Base-by-base conservation (phyloP, 306 rosid genomes). In the Gastrolobium villosum region DNA sequence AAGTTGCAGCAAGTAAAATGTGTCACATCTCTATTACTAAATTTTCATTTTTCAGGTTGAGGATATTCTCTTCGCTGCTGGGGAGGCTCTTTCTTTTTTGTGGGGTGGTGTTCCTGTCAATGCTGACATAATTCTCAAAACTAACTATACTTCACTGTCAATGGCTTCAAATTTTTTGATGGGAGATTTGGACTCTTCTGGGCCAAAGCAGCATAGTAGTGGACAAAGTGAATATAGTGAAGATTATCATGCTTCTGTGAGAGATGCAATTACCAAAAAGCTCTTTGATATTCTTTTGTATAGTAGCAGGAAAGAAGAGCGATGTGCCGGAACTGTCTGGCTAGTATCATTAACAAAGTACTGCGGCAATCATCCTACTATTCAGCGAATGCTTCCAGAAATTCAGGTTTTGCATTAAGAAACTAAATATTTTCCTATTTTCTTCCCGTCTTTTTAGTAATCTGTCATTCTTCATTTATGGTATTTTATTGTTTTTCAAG, bases 251-350 rank as follows among this genome's bases (percentile, higher is more conserved):
- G 85, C 85, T 77, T 36, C 63, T 45, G 83, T 87, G 68, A 91
- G 95, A 90, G 97, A 92, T 73, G 86, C 89, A 49, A 88, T 95
- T 75, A 74, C 85, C 75, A 91, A 83, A 86, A 95, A 89, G 87
- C 94, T 95, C 77, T 95, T 95, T 77, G 97, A 92, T 41, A 89
- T 60, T 78, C 97, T 95, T 78, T 82, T 95, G 70, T 95, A 88
- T 87, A 95, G 99, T 74, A 87, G 87, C 82, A 88, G 97, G 86
- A 95, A 95, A 87, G 99, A 95, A 83, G 99, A 95, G 79, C 90
- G 99, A 64, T 95, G 99, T 89, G 90, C 96, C 7, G 99, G 99
- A 86, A 86, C 98, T 56, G 99, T 95, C 74, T 95, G 97, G 97
- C 86, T 95, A 13, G 84, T 92, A 68, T 95, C 99, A 80, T 91